Evolutionary conservation across 768 basidiomycete genomes (phyloP), one percentile per base, ranked within the genome.

Genomic region (Nidularia pulvinata): DNA sequence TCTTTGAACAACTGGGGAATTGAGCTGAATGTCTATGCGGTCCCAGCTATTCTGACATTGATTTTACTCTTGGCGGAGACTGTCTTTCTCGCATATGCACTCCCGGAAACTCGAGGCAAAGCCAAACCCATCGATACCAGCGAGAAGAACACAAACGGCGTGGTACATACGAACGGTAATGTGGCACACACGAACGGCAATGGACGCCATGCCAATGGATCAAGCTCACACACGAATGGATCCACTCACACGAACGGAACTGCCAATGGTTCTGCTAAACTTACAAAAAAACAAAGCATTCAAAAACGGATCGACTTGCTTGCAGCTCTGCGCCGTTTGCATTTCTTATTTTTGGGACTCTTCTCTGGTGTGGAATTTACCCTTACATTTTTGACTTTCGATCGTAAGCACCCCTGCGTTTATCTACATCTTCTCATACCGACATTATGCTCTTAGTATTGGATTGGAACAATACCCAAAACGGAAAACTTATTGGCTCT

Each of bases 311-410:
- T 93, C 51, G 56, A 64, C 22, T 65, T 79, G 25, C 80, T 98
- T 49, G 77, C 73, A 59, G 65, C 74, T 7, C 74, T 95, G 44
- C 85, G 88, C 37, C 69, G 73, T 44, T 67, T 91, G 13, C 95
- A 98, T 66, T 89, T 94, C 66, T 68, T 86, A 46, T 99, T 98
- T 76, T 74, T 98, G 55, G 82, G 88, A 50, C 66, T 96, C 48
- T 98, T 99, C 70, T 95, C 95, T 1, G 96, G 95, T 10, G 84
- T 97, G 48, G 96, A 99, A 66, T 98, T 98, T 69, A 99, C 96
- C 0, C 77, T 99, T 19, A 96, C 94, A 0, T 98, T 98, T 78
- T 75, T 98, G 46, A 97, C 91, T 2, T 95, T 93, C 62, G 91
- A 93, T 66, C 69, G 93, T 89, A 72, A 68, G 87, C 78, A 14